phyloP scores from a whole-genome alignment of 78 protist species.

The Dictyostelium intermedium region DNA sequence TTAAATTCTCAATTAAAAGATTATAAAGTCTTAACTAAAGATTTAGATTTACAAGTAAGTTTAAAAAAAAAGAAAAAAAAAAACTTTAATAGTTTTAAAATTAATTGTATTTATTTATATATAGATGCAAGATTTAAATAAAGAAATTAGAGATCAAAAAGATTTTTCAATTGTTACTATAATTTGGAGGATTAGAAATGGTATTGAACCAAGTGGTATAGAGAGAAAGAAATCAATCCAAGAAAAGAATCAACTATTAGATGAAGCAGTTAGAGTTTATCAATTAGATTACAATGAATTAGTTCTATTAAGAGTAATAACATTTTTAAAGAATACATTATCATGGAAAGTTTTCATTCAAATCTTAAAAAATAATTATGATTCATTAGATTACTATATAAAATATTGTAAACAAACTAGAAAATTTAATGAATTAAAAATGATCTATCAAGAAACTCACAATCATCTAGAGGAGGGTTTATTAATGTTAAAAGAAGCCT shows the following conservation, averaged over 20 bases:
- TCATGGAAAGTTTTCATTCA: constrained; percentile 36
- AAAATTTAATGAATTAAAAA: constrained; percentile 2
- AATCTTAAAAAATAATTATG: constrained; percentile 1
- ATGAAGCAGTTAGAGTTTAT: constrained; percentile 1
- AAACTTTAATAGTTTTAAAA: too few relatives aligned
- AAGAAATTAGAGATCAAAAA: constrained; percentile 20
- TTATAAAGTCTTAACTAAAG: background rate
- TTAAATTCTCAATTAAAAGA: constrained; percentile 1
- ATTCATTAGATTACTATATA: constrained; percentile 47
- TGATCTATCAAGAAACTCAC: constrained; percentile 20
- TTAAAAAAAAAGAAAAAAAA: too few relatives aligned
- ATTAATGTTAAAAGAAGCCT: constrained; percentile 15
- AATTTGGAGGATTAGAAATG: constrained; percentile 4
- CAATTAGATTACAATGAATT: constrained; percentile 16
- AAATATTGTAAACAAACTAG: constrained; percentile 26
- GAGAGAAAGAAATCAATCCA: constrained; percentile 27
- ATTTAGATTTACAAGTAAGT: background rate
- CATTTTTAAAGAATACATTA: constrained; percentile 10
- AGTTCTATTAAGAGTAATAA: constrained; percentile 24
- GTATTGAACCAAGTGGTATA: constrained; percentile 47
- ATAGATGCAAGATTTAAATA: constrained; percentile 7
- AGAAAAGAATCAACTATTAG: constrained; percentile 28
- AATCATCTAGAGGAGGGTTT: constrained; percentile 60
- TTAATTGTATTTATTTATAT: background rate
- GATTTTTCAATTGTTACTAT: constrained; percentile 26